phyloP scores from a whole-genome alignment of 169 alveolate species.

The Plasmodium chabaudi region DNA sequence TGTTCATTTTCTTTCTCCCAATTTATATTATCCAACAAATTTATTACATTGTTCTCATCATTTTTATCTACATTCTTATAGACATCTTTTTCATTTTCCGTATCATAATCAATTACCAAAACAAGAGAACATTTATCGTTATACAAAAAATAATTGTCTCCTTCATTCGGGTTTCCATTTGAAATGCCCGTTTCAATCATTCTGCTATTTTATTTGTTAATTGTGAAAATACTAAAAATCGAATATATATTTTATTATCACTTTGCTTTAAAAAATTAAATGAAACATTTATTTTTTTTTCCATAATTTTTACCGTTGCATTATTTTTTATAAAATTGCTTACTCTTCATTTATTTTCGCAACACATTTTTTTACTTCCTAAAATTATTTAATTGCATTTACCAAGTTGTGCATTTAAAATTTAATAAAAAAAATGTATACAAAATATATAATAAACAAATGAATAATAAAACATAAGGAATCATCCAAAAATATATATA shows the following conservation, averaged over 20 bases:
- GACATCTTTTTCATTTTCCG: conserved; percentile 11
- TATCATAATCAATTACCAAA: conserved; percentile 26
- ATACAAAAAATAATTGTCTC: conserved; percentile 9
- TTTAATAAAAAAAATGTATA: too few relatives aligned
- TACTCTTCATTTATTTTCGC: not conserved
- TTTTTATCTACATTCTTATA: not conserved
- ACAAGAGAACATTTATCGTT: conserved; percentile 73
- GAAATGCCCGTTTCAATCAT: conserved; percentile 14
- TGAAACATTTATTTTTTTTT: not conserved
- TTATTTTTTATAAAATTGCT: not conserved
- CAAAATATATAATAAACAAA: too few relatives aligned
- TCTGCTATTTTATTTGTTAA: not conserved
- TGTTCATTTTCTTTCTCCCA: not conserved
- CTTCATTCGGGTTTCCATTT: conserved; percentile 5
- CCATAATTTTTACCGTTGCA: not conserved
- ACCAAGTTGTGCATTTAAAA: too few relatives aligned
- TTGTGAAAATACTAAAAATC: too few relatives aligned
- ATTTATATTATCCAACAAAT: not conserved
- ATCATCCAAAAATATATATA: too few relatives aligned
- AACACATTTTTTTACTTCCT: not conserved
- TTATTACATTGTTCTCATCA: not conserved
- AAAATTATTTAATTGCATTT: too few relatives aligned
- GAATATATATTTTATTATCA: not conserved
- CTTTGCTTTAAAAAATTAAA: not conserved
- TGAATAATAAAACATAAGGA: too few relatives aligned